Base-by-base conservation (phyloP, 345 rosid genomes). In the Syzygium aqueum region DNA sequence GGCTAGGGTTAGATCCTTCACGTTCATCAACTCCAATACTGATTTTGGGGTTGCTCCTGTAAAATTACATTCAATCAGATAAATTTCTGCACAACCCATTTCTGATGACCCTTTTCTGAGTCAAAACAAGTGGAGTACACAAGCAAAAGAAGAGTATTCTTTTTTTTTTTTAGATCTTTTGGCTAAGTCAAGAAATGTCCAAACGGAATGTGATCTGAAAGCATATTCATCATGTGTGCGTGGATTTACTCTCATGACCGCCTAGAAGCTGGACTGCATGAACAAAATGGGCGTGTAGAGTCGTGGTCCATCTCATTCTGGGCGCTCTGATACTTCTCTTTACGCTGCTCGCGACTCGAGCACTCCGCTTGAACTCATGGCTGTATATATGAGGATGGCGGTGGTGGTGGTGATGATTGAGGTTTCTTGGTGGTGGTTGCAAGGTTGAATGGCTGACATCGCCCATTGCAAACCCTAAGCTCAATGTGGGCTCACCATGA, bases 211-310 rank as follows among this genome's bases (percentile, higher is more conserved):
- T 13, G 40, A 25, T 23, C 49, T 10, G 53, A 50, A 73, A 73
- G 82, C 82, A 73, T 73, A 73, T 43, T 73, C 82, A 73, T 37
- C 49, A 73, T 73, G 46, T 10, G 77, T 2, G 86, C 51, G 49
- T 51, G 59, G 19, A 33, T 53, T 89, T 91, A 94, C 99, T 97
- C 93, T 96, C 99, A 91, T 97, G 99, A 90, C 99, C 99, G 25
- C 99, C 99, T 51, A 97, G 99, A 86, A 97, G 99, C 93, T 97
- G 98, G 88, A 97, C 99, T 13, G 97, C 98, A 87, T 97, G 99
- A 73, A 97, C 96, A 78, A 97, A 97, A 87, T 95, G 99, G 52
- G 99, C 95, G 87, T 97, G 99, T 14, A 97, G 98, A 85, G 99
- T 94, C 8, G 98, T 90, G 57, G 99, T 97, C 99, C 99, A 97